These are phyloP conservation scores for Aspergillus quadricinctus DNA, from an alignment of 2,329 filamentous ascomycete species.

Conservation along the genomic window DNA sequence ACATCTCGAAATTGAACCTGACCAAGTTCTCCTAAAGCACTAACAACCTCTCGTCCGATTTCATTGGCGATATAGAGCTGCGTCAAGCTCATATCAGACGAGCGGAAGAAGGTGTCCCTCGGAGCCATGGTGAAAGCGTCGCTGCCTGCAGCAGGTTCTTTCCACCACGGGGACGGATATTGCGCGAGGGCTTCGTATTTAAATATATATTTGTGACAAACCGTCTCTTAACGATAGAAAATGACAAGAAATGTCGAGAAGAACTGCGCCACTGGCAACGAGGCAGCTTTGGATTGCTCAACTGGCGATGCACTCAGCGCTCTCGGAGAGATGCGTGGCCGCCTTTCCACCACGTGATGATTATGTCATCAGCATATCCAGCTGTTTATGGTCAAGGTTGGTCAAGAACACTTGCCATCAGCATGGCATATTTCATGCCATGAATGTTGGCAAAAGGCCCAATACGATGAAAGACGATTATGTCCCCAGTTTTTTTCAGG, in stretches of 20 bases:
- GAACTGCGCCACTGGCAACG: slow-evolving; percentile 12
- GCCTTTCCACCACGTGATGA: slow-evolving; percentile 16
- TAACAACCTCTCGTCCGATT: slow-evolving; percentile 96
- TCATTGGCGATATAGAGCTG: slow-evolving; percentile 99
- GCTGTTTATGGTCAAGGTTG: not conserved
- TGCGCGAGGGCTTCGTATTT: slow-evolving; percentile 3
- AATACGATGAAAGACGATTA: not conserved
- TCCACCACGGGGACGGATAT: slow-evolving; percentile 14
- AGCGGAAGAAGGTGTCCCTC: slow-evolving; percentile 97
- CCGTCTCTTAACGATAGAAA: slow-evolving; percentile 2
- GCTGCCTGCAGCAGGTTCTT: slow-evolving; percentile 19
- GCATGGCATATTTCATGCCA: not conserved
- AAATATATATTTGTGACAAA: not conserved
- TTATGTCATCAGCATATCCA: not conserved
- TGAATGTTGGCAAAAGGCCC: not conserved
- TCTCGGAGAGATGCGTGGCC: slow-evolving; percentile 16
- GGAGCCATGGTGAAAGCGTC: slow-evolving; percentile 51
- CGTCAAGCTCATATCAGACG: slow-evolving; percentile 99
- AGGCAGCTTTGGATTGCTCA: slow-evolving; percentile 9
- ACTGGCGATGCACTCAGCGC: slow-evolving; percentile 5
- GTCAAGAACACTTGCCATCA: not conserved
- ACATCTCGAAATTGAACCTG: slow-evolving; percentile 97
- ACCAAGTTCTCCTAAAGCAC: slow-evolving; percentile 90
- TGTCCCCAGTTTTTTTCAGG: no score
- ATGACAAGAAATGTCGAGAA: slow-evolving; percentile 5